Evolutionary conservation across 2,329 filamentous ascomycete genomes (phyloP), one percentile per base, ranked within the genome.

Genomic region (Colletotrichum destructivum): DNA sequence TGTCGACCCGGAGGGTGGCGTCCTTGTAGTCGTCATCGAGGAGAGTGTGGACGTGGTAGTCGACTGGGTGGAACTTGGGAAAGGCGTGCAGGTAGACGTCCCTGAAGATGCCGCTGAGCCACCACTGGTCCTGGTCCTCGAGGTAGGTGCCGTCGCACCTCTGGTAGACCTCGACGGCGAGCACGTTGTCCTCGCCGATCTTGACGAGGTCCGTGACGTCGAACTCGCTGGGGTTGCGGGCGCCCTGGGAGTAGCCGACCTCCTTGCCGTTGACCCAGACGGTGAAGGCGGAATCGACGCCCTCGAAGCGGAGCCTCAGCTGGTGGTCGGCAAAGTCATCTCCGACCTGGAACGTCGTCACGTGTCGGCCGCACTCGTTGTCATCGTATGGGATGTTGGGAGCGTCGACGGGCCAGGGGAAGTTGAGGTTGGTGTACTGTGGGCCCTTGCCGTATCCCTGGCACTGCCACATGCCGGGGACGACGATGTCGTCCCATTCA

Each of bases 41-140:
- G 6, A 87, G 75, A 0, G 90, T 89, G 51, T 85, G 83, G 11
- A 91, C 79, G 61, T 86, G 85, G 35, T 91, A 84, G 74, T 92
- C 88, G 54, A 91, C 81, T 46, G 90, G 85, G 59, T 86, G 81
- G 40, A 81, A 77, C n/a, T 82, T 79, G 0, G 90, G 87, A 68
- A 93, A 93, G 0, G 88, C 87, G 38, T 92, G 82, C 12, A 94
- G 81, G 70, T 88, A 89, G 0, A 94, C 91, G 71, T 94, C 91
- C 51, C 92, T 85, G 75, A 94, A 94, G 71, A 93, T 94, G 26
- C 88, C 86, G 63, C 86, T 89, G 6, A 92, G 79, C 88, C 90
- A 91, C 90, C 91, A 93, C 79, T 93, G 89, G 76, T 93, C 90
- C 73, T 88, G 91, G 72, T 93, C 91, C 76, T 94, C 92, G 44